A percentile compares a stretch with the other conserved stretches of the same genome.
These are phyloP conservation scores for Vitis hybrid DNA, from an alignment of 177 flowering plant genomes.

Conservation along the genomic window DNA sequence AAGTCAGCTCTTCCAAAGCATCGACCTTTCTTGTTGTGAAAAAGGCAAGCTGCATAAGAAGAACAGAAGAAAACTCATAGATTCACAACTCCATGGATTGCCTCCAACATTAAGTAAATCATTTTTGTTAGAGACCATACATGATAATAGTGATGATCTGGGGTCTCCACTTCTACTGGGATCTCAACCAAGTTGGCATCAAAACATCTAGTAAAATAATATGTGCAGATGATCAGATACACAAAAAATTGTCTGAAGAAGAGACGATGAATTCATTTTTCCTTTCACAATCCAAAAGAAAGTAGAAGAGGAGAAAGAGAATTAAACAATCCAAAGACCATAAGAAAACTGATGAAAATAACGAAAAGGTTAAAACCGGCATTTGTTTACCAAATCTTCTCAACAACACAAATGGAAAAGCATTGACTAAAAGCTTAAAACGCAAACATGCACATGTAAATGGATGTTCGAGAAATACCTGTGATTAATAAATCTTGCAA, in stretches of 20 bases:
- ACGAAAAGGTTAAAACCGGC: too few relatives aligned
- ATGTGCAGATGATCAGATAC: neutral
- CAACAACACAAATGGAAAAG: neutral
- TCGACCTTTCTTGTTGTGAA: slow-evolving; percentile 46
- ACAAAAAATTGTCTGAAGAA: neutral
- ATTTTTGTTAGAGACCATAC: slow-evolving; percentile 22
- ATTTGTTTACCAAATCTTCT: too few relatives aligned
- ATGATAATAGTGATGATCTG: slow-evolving; percentile 54
- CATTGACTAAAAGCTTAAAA: neutral
- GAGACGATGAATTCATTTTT: too few relatives aligned
- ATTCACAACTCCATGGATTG: too few relatives aligned
- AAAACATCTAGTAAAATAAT: slow-evolving; percentile 27
- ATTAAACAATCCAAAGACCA: neutral
- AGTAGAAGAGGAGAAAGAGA: neutral
- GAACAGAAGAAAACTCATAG: neutral
- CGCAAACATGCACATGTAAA: neutral
- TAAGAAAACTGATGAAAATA: neutral
- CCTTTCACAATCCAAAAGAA: too few relatives aligned
- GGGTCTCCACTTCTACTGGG: slow-evolving; percentile 55
- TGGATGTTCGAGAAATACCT: slow-evolving; percentile 15
- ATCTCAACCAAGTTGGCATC: slow-evolving; percentile 54
- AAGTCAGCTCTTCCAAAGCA: slow-evolving; percentile 55
- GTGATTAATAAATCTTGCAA: slow-evolving; percentile 38
- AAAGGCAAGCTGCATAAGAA: slow-evolving; percentile 48
- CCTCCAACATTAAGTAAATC: too few relatives aligned